Evolutionary conservation across 768 basidiomycete genomes (phyloP).

Genomic region (Floccularia luteovirens): DNA sequence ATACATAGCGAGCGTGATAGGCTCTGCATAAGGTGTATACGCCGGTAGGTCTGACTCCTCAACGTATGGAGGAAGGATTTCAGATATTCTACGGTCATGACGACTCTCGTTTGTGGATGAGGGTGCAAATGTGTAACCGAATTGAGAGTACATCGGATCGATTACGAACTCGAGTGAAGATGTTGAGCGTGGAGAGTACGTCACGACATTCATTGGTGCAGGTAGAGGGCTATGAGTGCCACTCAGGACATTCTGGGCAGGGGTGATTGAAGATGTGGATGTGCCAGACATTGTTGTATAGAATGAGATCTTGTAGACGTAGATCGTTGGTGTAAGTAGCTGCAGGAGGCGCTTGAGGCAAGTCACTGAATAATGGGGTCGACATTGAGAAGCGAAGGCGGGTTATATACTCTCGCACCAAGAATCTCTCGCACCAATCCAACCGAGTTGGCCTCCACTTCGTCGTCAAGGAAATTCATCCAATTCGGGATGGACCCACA

Average conservation of each 20-base stretch:
- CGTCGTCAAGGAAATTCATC: too few species aligned
- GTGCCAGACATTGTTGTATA: conserved; percentile 1
- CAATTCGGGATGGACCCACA: too few species aligned
- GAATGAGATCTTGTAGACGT: too few species aligned
- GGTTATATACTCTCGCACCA: too few species aligned
- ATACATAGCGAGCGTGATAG: conserved; percentile 48
- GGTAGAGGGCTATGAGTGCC: background rate
- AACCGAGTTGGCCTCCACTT: too few species aligned
- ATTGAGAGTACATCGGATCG: conserved; percentile 22
- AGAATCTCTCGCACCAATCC: too few species aligned
- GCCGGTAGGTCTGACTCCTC: conserved; percentile 30
- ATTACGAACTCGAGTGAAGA: conserved; percentile 2
- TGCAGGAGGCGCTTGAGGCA: too few species aligned
- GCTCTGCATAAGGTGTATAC: conserved; percentile 34
- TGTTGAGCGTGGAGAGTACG: background rate
- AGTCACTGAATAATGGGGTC: too few species aligned
- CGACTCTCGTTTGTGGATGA: conserved; percentile 30
- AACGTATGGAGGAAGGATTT: conserved; percentile 35
- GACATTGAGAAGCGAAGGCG: too few species aligned
- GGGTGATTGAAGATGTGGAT: background rate
- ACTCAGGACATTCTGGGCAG: background rate
- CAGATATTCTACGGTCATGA: conserved; percentile 26
- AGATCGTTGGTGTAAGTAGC: too few species aligned
- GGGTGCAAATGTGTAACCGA: conserved; percentile 27
- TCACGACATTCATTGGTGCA: background rate